phyloP scores from a whole-genome alignment of 2,329 filamentous ascomycete genomes.

The Aspergillus quadrilineatus region DNA sequence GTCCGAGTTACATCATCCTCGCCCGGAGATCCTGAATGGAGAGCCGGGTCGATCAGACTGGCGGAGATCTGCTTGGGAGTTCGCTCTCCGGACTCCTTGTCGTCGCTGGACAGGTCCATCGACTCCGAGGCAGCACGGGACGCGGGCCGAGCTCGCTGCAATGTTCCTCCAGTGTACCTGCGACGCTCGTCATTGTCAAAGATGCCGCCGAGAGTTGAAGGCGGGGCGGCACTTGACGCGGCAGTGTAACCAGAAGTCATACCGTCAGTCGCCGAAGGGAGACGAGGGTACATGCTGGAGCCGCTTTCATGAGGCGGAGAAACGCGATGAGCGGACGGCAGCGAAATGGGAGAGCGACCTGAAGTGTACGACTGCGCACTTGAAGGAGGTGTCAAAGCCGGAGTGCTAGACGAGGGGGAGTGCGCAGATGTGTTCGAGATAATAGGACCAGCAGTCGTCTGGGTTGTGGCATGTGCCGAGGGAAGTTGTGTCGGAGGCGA shows the following conservation, averaged over 20 bases:
- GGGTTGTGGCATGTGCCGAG: conserved; percentile 40
- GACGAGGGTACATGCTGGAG: conserved; percentile 61
- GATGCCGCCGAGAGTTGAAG: conserved; percentile 59
- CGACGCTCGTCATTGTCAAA: conserved; percentile 62
- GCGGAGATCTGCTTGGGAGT: conserved; percentile 39
- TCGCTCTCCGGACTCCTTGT: conserved; percentile 32
- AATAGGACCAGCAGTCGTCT: conserved; percentile 37
- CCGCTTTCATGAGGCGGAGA: conserved; percentile 51
- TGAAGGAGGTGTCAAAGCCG: conserved; percentile 62
- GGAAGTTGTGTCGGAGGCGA: conserved; percentile 52
- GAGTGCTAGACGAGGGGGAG: conserved; percentile 54
- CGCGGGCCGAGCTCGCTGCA: conserved; percentile 55
- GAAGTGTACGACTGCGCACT: conserved; percentile 64
- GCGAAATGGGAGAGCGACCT: conserved; percentile 59
- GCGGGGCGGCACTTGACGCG: conserved; percentile 56
- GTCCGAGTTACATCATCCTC: conserved; percentile 37
- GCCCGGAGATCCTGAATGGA: conserved; percentile 30
- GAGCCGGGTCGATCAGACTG: conserved; percentile 45
- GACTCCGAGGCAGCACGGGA: conserved; percentile 31
- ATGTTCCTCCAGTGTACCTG: conserved; percentile 60
- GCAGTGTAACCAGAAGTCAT: conserved; percentile 52
- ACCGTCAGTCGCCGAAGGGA: conserved; percentile 60
- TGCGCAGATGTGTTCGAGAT: conserved; percentile 41
- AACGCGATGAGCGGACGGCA: conserved; percentile 52
- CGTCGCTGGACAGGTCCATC: conserved; percentile 39